phyloP scores from a whole-genome alignment of 2,329 filamentous ascomycete species.

The Fusarium cyanostomum region DNA sequence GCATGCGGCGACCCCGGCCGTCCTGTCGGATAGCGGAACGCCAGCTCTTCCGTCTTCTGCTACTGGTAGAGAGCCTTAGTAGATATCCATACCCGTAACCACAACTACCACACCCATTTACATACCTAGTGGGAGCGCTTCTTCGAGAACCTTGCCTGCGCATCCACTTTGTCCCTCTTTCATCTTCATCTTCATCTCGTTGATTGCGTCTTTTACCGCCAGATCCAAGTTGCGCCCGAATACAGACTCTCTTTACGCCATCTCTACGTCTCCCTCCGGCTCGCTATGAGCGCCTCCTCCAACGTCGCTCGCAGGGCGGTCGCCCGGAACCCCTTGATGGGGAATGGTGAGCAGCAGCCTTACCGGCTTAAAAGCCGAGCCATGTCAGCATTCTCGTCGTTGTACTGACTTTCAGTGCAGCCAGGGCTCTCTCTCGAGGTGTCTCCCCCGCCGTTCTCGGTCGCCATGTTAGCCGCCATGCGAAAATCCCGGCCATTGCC shows the following conservation, averaged over 20 bases:
- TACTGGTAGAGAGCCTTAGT: slow-evolving; percentile 18
- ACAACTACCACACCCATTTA: slow-evolving; percentile 32
- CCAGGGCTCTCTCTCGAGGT: slow-evolving; percentile 58
- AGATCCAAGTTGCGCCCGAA: slow-evolving; percentile 12
- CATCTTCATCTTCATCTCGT: slow-evolving; percentile 32
- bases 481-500: slow-evolving; percentile 61
- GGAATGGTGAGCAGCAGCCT: slow-evolving; percentile 53
- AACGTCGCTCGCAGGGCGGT: slow-evolving; percentile 64
- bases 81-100: slow-evolving; percentile 35
- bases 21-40: slow-evolving; percentile 33
- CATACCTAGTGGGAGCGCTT: slow-evolving; percentile 34
- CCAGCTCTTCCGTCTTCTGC: slow-evolving; percentile 38
- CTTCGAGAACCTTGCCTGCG: slow-evolving; percentile 36
- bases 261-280: slow-evolving; percentile 19
- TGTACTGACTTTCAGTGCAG: slow-evolving; percentile 48
- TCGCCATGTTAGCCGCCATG: slow-evolving; percentile 57
- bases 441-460: slow-evolving; percentile 58
- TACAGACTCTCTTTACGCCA: slow-evolving; percentile 10
- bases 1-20: slow-evolving; percentile 30
- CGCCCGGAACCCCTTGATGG: slow-evolving; percentile 62
- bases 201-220: slow-evolving; percentile 10
- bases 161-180: slow-evolving; percentile 41
- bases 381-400: slow-evolving; percentile 3
- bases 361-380: neutral
- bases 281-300: slow-evolving; percentile 65